Evolutionary conservation across 2,329 filamentous ascomycete genomes (phyloP).

Genomic region (Podosphaera xanthii): DNA sequence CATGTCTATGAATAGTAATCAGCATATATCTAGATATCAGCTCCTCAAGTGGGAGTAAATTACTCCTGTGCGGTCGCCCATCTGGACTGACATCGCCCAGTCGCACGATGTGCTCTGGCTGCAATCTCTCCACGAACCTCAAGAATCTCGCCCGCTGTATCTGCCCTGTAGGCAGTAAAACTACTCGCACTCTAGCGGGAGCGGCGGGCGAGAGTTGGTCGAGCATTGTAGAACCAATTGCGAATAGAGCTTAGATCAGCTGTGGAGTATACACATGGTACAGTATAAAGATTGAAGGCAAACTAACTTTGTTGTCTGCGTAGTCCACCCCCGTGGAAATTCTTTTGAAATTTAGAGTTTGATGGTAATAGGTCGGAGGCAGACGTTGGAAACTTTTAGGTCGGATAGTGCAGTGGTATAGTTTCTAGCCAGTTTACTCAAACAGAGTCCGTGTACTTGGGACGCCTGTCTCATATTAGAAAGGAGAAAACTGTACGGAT

Average conservation of each 20-base stretch:
- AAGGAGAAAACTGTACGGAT: too few relatives aligned
- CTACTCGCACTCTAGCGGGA: conserved; percentile 70
- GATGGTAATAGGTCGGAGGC: too few relatives aligned
- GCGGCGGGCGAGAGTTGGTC: conserved; percentile 80
- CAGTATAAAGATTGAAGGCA: too few relatives aligned
- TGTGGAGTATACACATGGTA: too few relatives aligned
- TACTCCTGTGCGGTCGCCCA: conserved; percentile 68
- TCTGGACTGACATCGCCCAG: conserved; percentile 74
- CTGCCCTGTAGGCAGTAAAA: conserved; percentile 67
- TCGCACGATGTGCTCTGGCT: conserved; percentile 58
- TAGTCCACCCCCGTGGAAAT: too few relatives aligned
- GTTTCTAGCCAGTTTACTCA: too few relatives aligned
- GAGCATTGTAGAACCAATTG: conserved; percentile 44
- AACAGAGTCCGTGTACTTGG: too few relatives aligned
- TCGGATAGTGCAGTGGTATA: too few relatives aligned
- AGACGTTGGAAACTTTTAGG: too few relatives aligned
- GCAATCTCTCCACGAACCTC: conserved; percentile 55
- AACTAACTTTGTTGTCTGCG: too few relatives aligned
- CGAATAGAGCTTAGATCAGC: not conserved
- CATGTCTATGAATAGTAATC: conserved; percentile 32
- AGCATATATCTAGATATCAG: not conserved
- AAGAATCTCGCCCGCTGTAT: conserved; percentile 66
- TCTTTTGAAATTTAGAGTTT: too few relatives aligned
- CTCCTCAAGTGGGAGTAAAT: conserved; percentile 12
- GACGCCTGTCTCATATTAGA: too few relatives aligned